phyloP scores from a whole-genome alignment of 306 rosid species.

The Cyamopsis tetragonoloba region DNA sequence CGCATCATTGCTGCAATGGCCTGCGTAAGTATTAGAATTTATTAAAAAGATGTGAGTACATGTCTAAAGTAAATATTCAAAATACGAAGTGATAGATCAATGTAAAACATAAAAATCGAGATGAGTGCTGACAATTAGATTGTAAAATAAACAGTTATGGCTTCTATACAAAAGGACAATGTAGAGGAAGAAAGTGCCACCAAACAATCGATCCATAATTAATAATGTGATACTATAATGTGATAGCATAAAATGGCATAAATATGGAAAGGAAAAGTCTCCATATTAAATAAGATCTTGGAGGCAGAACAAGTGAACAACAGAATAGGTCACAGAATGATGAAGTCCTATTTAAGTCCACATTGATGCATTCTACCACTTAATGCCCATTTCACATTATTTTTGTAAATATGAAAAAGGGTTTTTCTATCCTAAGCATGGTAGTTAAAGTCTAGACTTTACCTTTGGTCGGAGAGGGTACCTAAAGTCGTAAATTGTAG shows the following conservation, averaged over 20 bases:
- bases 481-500: no score
- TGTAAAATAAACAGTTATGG: not conserved
- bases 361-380: slow-evolving; percentile 2
- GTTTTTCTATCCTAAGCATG: no score
- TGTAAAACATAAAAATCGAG: slow-evolving; percentile 9
- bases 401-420: no score
- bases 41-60: slow-evolving; percentile 19
- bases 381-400: slow-evolving; percentile 3
- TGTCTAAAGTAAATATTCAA: slow-evolving; percentile 1
- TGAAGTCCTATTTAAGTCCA: not conserved
- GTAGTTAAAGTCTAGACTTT: no score
- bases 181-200: slow-evolving; percentile 2
- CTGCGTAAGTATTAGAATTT: slow-evolving; percentile 38
- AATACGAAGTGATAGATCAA: not conserved
- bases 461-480: no score
- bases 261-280: not conserved
- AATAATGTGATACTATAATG: not conserved
- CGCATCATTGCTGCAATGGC: slow-evolving; percentile 99
- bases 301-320: not conserved
- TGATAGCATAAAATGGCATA: not conserved
- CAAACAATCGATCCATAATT: not conserved
- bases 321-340: not conserved
- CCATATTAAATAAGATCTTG: not conserved
- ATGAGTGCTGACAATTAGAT: slow-evolving; percentile 5
- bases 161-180: not conserved